Base-by-base conservation (phyloP, 2,329 filamentous ascomycete species). In the Ophiocordyceps camponoti-floridani region DNA sequence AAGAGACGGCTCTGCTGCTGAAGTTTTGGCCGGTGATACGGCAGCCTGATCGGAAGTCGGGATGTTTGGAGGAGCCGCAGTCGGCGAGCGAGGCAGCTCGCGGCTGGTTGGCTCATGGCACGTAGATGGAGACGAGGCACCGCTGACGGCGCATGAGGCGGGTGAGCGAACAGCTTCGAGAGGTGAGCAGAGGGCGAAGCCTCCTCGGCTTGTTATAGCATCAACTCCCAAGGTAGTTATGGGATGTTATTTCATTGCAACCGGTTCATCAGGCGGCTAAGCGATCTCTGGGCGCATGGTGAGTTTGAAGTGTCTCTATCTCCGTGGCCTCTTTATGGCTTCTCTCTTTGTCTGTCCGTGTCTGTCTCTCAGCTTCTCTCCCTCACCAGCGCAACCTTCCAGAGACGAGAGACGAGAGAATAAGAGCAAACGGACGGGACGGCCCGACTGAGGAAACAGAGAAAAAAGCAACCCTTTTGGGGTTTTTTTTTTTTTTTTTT, bases 81-180 rank as follows among this genome's bases (percentile, higher is more conserved):
- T 38, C 43, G 47, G 38, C 47, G 49, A 8, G 49, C 45, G 41
- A 49, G 43, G 31, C 45, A 44, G 42, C 42, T 43, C 41, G 47
- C 41, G 11, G 44, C 44, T 38, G 45, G 45, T 41, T 33, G 38
- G 35, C 45, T 47, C 51, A 53, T 53, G 45, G 45, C 47, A 26
- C 23, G 23, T 44, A n/a, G 41, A 42, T 27, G n/a, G 13, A 42
- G 23, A 28, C 28, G 28, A 30, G 28, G 28, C 35, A 16, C 6
- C 35, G 35, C 4, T 16, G 16, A 38, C 8, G 35, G n/a, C 10
- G 35, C 35, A 16, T 38, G 35, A n/a, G 35, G 18, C 35, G 35
- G 7, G 35, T 3, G 28, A 30, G 28, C 28, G n/a, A 9, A 19
- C n/a, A 16, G 35, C 35, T 38, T 38, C 18, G 35, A 19, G 10